Percentiles rank a stretch among this genome's conserved stretches.
Conservation (phyloP, 371 early-diverging fungal genomes). For the Mortierella sp. region DNA sequence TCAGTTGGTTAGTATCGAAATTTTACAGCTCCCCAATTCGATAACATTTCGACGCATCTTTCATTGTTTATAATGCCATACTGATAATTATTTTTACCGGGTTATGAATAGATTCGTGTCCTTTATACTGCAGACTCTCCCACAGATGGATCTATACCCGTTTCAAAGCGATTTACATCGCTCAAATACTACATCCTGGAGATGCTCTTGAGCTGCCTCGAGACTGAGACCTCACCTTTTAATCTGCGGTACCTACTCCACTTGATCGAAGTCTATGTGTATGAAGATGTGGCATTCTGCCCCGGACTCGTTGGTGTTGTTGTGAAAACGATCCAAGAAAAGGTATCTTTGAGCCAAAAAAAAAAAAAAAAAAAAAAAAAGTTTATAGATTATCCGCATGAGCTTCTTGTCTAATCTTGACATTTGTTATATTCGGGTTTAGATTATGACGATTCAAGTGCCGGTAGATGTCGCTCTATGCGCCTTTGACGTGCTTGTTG, state of each 20-base stretch:
- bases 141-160: conserved; percentile 50
- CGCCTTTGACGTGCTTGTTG: conserved; percentile 79
- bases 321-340: conserved; percentile 80
- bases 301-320: conserved; percentile 80
- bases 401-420: neutral
- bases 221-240: conserved; percentile 74
- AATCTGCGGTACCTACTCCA: conserved; percentile 80
- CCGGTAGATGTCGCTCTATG: conserved; percentile 76
- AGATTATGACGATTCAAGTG: conserved; percentile 74
- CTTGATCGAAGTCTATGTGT: conserved; percentile 78
- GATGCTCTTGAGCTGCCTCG: conserved; percentile 73
- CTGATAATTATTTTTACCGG: neutral
- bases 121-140: conserved; percentile 63
- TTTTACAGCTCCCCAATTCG: neutral
- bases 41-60: neutral
- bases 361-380: conserved; percentile 6
- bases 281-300: conserved; percentile 83
- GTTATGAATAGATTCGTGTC: conserved; percentile 62
- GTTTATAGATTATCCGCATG: neutral
- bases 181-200: conserved; percentile 80
- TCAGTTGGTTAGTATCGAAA: conserved; percentile 58
- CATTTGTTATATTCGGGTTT: neutral
- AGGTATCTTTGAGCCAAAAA: conserved; percentile 58
- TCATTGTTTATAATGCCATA: neutral
- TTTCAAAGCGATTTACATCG: conserved; percentile 59